Evolutionary conservation across 257 asterid genomes (phyloP), one percentile per base, ranked within the genome.

Genomic region (Solanum peruvianum): DNA sequence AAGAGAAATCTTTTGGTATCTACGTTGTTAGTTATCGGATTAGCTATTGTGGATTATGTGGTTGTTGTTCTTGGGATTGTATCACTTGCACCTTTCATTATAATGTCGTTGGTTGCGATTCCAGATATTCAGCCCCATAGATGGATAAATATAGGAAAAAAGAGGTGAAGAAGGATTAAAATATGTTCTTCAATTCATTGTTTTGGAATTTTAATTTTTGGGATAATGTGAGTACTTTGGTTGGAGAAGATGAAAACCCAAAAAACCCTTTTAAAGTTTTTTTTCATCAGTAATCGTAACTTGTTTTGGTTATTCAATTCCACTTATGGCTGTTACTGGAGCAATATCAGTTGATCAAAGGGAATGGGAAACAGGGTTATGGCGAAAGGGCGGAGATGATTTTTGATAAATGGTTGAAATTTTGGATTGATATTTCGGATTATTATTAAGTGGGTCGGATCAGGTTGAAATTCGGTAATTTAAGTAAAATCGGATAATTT

Each of bases 191-290:
- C 88, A 94, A 95, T 58, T 92, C 98, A 4, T 85, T 95, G 80
- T 94, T 95, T 52, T 93, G 96, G 98, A 95, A 95, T 85, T 85
- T 95, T 58, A 94, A 94, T 82, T 94, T 92, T 73, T 94, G 98
- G 97, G 98, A 94, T 62, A 95, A 91, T 78, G 94, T 92, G 2
- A 93, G 97, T 84, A 94, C 98, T 11, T 88, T 95, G 90, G 97
- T 97, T 0, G 96, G 95, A 1, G 98, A 95, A 76, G 98, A 94
- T n/a, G 95, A 93, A 0, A 84, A 91, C 45, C 98, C 98, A 0
- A 76, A 85, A 85, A 9, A 93, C 0, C 94, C 91, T n/a, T n/a
- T n/a, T n/a, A n/a, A n/a, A n/a, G n/a, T n/a, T n/a, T n/a, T n/a
- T n/a, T n/a, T n/a, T n/a, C n/a, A n/a, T n/a, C n/a, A n/a, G n/a